Evolutionary conservation across 75 land plant genomes (phyloP), one percentile per base, ranked within the genome.

Genomic region (Pinus taeda): DNA sequence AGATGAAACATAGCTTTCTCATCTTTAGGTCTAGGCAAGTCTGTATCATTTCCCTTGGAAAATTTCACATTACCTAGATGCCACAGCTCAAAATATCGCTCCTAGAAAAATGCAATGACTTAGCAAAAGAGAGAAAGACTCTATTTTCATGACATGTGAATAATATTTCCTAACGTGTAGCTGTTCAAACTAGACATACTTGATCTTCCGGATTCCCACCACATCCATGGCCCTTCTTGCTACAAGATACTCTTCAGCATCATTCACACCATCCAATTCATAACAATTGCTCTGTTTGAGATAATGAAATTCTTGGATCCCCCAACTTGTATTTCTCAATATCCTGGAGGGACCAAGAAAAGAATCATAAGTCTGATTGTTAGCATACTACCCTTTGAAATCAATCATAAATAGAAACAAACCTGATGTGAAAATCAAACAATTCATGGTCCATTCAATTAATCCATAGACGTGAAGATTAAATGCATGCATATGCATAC

Each of bases 141-240:
- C 8, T 67, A 42, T 24, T 5, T 22, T 21, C 33, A 13, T 42
- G 45, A 15, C 3, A 57, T 37, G 11, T 33, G 17, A 42, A 30
- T 36, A 2, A 26, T 67, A 49, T 53, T 56, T 7, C 49, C 55
- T 17, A n/a, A 59, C 6, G 73, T 12, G 9, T 3, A 59, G 17
- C 1, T 4, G 5, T 42, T 42, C 45, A 42, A 6, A 42, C 6
- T 5, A 42, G 5, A 42, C 45, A 42, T 42, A 42, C 45, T 42
- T 4, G 6, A 0, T 85, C 86, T 14, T 78, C 86, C 71, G 78
- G 15, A 85, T 85, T 6, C 86, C 86, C 36, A 85, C 86, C 17
- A 78, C 70, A 37, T 85, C 84, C 86, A 85, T 85, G 56, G 86
- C 83, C n/a, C 80, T 85, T 39, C 80, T 79, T 14, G 86, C 81